Conservation (phyloP, 2,329 filamentous ascomycete genomes). For the Capronia americana region DNA sequence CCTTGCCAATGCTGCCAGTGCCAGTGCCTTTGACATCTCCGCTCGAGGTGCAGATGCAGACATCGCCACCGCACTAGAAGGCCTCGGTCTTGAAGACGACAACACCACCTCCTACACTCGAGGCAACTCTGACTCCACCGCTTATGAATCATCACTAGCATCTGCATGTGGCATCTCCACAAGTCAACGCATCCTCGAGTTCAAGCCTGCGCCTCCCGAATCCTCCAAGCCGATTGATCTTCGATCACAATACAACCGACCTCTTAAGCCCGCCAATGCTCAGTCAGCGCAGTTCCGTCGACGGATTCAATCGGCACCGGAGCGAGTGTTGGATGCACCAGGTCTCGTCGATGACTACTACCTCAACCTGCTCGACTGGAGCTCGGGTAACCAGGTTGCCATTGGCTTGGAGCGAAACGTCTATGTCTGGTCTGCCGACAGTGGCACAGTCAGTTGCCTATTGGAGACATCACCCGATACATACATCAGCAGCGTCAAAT, state of each 20-base stretch:
- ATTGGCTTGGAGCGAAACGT: conserved; percentile 97
- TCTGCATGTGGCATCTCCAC: conserved; percentile 90
- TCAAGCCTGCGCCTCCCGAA: conserved; percentile 97
- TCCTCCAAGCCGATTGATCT: conserved; percentile 98
- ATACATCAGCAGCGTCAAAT: conserved; percentile 97
- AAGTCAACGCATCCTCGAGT: conserved; percentile 94
- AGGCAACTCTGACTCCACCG: conserved; percentile 83
- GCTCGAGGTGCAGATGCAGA: conserved; percentile 72
- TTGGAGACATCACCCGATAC: conserved; percentile 88
- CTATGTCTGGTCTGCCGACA: conserved; percentile 97
- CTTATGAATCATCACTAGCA: conserved; percentile 90
- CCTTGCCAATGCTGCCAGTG: conserved; percentile 70
- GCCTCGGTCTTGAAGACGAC: conserved; percentile 76
- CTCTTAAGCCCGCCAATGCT: conserved; percentile 77
- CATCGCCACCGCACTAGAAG: conserved; percentile 77
- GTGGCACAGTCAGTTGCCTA: conserved; percentile 85
- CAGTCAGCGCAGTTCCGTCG: conserved; percentile 85
- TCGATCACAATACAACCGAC: conserved; percentile 96
- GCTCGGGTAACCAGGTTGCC: conserved; percentile 94
- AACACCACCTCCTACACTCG: conserved; percentile 72
- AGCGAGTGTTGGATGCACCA: conserved; percentile 94
- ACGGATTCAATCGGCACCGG: conserved; percentile 90
- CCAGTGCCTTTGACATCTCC: conserved; percentile 64
- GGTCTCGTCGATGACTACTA: conserved; percentile 99
- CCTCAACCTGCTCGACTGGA: conserved; percentile 98